Percentiles rank a stretch among this genome's conserved stretches.
Conservation (phyloP, 2,329 filamentous ascomycete genomes). For the Myrmaecium sp. region DNA sequence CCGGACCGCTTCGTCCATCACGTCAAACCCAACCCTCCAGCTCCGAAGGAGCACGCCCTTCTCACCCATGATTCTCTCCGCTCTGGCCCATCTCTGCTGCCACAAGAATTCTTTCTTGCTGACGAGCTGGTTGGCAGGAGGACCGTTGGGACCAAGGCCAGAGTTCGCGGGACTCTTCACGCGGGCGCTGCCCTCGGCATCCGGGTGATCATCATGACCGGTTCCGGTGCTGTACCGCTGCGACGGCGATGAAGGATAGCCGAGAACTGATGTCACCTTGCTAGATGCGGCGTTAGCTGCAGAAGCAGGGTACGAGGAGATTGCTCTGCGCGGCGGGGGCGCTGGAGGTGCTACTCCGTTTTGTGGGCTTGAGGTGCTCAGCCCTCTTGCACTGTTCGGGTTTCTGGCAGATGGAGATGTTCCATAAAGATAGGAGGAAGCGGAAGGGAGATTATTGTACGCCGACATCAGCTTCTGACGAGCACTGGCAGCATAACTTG, state of each 20-base stretch:
- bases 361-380: constrained; percentile 1
- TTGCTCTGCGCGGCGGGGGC: constrained; percentile 19
- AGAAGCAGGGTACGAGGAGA: constrained; percentile 19
- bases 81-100: constrained; percentile 48
- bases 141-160: too few relatives aligned
- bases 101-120: constrained; percentile 61
- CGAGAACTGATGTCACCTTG: too few relatives aligned
- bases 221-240: constrained; percentile 7
- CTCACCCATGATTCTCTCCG: constrained; percentile 44
- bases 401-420: constrained; percentile 1
- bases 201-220: constrained; percentile 10
- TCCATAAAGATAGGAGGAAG: constrained; percentile 11
- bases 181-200: constrained; percentile 10
- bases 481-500: constrained; percentile 19
- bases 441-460: constrained; percentile 22
- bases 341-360: constrained; percentile 14
- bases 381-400: background rate
- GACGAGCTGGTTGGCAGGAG: constrained; percentile 12
- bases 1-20: constrained; percentile 45
- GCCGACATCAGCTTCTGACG: constrained; percentile 22
- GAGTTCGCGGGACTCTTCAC: constrained; percentile 5
- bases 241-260: too few relatives aligned
- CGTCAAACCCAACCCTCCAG: constrained; percentile 58
- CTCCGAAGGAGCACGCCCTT: constrained; percentile 52
- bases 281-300: constrained; percentile 22